These are phyloP conservation scores for Pseudogymnoascus sp. DNA, from an alignment of 2,329 filamentous ascomycete genomes.

Conservation along the genomic window DNA sequence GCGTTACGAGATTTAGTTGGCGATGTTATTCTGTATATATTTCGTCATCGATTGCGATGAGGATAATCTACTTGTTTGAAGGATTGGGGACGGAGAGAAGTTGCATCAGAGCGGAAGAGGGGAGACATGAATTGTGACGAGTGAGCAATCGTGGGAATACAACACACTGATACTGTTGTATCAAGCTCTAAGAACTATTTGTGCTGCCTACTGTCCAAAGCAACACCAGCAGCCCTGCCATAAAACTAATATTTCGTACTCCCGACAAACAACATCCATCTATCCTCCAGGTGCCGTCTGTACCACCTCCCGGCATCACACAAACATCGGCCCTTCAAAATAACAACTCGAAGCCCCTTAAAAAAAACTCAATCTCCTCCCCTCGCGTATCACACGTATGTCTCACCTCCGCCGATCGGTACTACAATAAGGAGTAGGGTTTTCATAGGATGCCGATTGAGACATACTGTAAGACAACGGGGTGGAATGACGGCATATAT, in stretches of 20 bases:
- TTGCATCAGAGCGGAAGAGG: not conserved
- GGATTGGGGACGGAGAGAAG: not conserved
- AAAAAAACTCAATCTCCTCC: not conserved
- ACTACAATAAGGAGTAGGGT: not conserved
- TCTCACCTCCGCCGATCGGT: not conserved
- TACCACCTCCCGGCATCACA: not conserved
- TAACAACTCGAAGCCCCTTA: not conserved
- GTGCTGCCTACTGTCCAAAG: not conserved
- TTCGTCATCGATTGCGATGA: not conserved
- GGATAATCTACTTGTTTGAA: not conserved
- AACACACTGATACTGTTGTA: not conserved
- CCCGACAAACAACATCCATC: not conserved
- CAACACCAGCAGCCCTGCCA: not conserved
- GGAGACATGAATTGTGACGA: not conserved
- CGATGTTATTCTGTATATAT: not conserved
- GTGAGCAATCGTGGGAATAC: not conserved
- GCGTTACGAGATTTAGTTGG: not conserved
- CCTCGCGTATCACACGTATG: slow-evolving; percentile 1
- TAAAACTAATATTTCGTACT: not conserved
- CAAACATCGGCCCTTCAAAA: not conserved
- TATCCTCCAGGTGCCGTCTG: not conserved
- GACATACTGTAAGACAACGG: not conserved
- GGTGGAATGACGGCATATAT: not conserved
- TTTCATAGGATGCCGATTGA: not conserved
- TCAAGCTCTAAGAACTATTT: not conserved